Evolutionary conservation across 2,329 filamentous ascomycete species (phyloP).

Genomic region (Atkinsonella texensis): DNA sequence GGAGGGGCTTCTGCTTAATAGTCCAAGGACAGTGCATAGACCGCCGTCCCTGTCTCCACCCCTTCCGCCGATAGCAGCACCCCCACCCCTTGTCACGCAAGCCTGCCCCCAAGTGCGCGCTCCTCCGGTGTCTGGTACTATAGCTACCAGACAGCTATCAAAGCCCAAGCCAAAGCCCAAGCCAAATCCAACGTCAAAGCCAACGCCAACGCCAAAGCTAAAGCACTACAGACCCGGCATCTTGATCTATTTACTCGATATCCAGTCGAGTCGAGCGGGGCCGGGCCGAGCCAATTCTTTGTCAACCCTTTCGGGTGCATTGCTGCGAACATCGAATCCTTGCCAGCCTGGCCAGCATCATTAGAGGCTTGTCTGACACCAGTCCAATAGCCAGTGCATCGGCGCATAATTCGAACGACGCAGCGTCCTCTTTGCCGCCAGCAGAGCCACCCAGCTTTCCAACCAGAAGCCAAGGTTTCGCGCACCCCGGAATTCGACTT

Average conservation of each 20-base stretch:
- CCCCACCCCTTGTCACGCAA: neutral
- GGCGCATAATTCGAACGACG: constrained; percentile 14
- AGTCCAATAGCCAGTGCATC: constrained; percentile 11
- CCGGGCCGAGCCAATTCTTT: neutral
- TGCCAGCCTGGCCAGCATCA: neutral
- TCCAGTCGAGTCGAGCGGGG: too few relatives aligned
- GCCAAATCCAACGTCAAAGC: too few relatives aligned
- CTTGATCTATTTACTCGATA: neutral
- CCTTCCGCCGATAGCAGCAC: neutral
- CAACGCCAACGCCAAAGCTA: too few relatives aligned
- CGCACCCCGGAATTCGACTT: constrained; percentile 5
- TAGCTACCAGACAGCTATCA: too few relatives aligned
- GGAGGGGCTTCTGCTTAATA: neutral
- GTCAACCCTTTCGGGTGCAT: neutral
- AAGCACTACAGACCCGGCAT: neutral
- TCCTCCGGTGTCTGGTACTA: too few relatives aligned
- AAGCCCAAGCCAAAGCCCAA: too few relatives aligned
- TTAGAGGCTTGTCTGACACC: constrained; percentile 8
- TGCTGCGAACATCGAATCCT: neutral
- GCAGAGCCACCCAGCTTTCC: constrained; percentile 5
- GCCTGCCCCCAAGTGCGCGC: too few relatives aligned
- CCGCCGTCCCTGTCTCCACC: neutral
- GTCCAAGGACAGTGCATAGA: neutral
- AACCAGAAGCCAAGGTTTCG: neutral
- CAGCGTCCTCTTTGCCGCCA: constrained; percentile 13